Evolutionary conservation across 176 grass and related monocot genomes (phyloP).

Genomic region (Triticum timopheevii): DNA sequence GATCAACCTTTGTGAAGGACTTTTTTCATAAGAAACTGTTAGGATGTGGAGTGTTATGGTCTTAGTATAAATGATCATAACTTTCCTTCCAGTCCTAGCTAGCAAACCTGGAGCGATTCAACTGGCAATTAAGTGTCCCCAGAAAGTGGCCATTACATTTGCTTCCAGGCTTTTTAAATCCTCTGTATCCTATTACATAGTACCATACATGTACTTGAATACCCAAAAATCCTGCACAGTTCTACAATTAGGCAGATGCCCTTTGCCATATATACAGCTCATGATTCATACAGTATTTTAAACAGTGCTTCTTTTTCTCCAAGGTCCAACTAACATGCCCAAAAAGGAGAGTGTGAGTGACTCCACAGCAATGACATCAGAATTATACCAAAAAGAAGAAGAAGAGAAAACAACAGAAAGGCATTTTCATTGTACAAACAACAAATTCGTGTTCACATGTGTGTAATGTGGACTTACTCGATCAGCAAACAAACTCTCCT

Average conservation of each 20-base stretch:
- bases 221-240: not conserved
- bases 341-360: not conserved
- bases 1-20: not conserved
- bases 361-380: not conserved
- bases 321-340: not conserved
- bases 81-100: not conserved
- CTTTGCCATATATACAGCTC: not conserved
- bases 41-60: not conserved
- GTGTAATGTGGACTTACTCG: slow-evolving; percentile 48
- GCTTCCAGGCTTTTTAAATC: no score
- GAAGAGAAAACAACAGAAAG: not conserved
- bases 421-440: not conserved
- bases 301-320: not conserved
- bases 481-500: slow-evolving; percentile 93
- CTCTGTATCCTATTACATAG: no score
- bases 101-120: not conserved
- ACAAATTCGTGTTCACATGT: not conserved
- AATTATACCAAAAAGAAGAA: not conserved
- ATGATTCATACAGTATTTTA: not conserved
- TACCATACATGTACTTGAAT: not conserved
- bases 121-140: no score
- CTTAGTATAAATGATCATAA: not conserved
- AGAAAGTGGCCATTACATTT: no score
- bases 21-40: not conserved
- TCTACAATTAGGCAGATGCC: not conserved